Evolutionary conservation across 169 alveolate genomes (phyloP), one percentile per base, ranked within the genome.

Genomic region (Eimeria praecox): DNA sequence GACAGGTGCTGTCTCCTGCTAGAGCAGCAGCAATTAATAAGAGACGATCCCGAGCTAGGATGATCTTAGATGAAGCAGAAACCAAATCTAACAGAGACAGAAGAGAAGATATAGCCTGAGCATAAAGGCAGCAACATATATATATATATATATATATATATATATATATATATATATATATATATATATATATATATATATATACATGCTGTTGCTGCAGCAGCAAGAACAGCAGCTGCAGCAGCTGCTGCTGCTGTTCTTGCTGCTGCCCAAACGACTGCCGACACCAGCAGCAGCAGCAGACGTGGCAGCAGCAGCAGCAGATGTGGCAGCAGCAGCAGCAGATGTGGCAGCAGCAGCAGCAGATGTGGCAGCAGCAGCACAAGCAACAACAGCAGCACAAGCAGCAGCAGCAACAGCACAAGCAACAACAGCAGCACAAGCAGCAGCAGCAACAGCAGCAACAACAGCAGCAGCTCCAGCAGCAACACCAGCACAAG

Each of bases 341-440:
- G 66, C 27, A 9, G 18, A 14, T 8, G 8, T 5, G 4, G 8
- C 20, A 14, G 66, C 24, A 18, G 14, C 20, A 27, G 10, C 27
- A 20, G 27, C 20, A 2, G 66, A 16, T 56, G 66, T 20, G 27
- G 8, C 20, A 27, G 75, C 80, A 56, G 20, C 66, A 16, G n/a
- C 66, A 27, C 66, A n/a, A 5, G 10, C 66, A 56, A 27, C 66
- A 69, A 42, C 80, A 69, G 80, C 80, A 69, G 80, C 80, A 69
- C 22, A 38, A 69, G 44, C 80, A 69, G 80, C 44, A 35, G n/a
- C 40, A 64, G 40, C 75, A 64, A 6, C 75, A 64, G n/a, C 75
- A 64, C 33, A 9, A 64, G 75, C 75, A 64, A 9, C 35, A 64
- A 20, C n/a, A 64, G 40, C 75, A 64, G 75, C 75, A 64, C 6